These are phyloP conservation scores for Bothriochloa decipiens DNA, from an alignment of 176 grass and related monocot genomes.

Conservation along the genomic window DNA sequence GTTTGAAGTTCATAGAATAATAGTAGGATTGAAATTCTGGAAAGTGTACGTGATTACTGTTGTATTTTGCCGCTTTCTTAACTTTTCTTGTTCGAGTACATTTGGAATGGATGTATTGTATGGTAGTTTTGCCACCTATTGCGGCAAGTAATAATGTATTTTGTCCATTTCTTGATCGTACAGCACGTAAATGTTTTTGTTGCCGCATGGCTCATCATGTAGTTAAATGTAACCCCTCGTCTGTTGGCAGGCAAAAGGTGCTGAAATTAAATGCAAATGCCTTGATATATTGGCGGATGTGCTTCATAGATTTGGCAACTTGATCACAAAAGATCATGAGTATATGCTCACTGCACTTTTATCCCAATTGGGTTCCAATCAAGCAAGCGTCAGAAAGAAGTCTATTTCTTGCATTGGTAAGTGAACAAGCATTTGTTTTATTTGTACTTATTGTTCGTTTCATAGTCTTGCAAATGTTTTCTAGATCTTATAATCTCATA, in stretches of 20 bases:
- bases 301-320: conserved; percentile 86
- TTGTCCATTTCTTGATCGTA: neutral
- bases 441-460: neutral
- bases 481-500: neutral
- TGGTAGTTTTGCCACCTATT: neutral
- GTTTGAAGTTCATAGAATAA: neutral
- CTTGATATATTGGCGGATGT: conserved; percentile 95
- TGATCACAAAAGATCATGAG: conserved; percentile 88
- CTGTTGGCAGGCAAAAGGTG: conserved; percentile 77
- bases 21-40: neutral
- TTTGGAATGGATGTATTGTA: conserved; percentile 1
- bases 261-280: conserved; percentile 93
- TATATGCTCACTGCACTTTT: conserved; percentile 75
- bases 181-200: neutral
- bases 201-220: neutral
- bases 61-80: neutral
- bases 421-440: neutral
- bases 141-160: neutral
- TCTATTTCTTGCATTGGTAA: conserved; percentile 94
- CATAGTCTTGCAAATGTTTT: neutral
- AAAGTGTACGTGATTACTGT: neutral
- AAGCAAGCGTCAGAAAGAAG: conserved; percentile 94
- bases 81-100: neutral
- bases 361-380: conserved; percentile 75
- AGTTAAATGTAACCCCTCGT: conserved; percentile 1